Evolutionary conservation across 164 flowering plant species (phyloP), one percentile per base, ranked within the genome.

Genomic region (Warburgia ugandensis): DNA sequence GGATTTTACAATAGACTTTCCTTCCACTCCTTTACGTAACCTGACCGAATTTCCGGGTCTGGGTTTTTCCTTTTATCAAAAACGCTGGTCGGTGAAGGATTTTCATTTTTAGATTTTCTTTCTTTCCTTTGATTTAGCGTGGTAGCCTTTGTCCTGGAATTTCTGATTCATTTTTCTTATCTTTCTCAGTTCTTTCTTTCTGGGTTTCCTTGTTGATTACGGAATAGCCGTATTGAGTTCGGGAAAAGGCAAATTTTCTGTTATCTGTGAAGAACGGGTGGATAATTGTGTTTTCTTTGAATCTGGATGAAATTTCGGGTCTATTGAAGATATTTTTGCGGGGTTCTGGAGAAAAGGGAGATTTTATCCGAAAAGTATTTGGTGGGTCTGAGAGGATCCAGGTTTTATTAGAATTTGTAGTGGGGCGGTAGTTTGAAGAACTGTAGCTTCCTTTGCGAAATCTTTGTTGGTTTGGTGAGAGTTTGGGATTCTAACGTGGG

Each of bases 291-390:
- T 16, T 31, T 48, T 14, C 12, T 43, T 9, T 42, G 20, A 13
- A 33, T 12, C 31, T 48, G 0, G 3, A 55, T 33, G 21, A 40
- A 28, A 30, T 41, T 51, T 32, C 54, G 62, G 55, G 50, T 62
- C 62, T 50, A 6, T 51, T 23, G 62, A 37, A 8, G 22, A 51
- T 45, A 30, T 19, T 17, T 16, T 29, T 8, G 35, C 7, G 12
- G 35, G 26, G 4, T 29, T 47, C 14, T 8, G 9, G 64, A 33
- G n/a, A 45, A 32, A 27, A 27, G 43, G 45, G 60, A 1, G 25
- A n/a, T 10, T 45, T 42, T 31, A 7, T 11, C 16, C 7, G 25
- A 21, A 40, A 22, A 11, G 43, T 31, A 12, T 26, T 48, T 48
- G 37, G 11, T 28, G 48, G 48, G 41, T 39, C 29, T 35, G 32